Percentiles rank a stretch among this genome's conserved stretches.
Conservation (phyloP, 805 yeast genomes). For the Starmerella riodocensis region DNA sequence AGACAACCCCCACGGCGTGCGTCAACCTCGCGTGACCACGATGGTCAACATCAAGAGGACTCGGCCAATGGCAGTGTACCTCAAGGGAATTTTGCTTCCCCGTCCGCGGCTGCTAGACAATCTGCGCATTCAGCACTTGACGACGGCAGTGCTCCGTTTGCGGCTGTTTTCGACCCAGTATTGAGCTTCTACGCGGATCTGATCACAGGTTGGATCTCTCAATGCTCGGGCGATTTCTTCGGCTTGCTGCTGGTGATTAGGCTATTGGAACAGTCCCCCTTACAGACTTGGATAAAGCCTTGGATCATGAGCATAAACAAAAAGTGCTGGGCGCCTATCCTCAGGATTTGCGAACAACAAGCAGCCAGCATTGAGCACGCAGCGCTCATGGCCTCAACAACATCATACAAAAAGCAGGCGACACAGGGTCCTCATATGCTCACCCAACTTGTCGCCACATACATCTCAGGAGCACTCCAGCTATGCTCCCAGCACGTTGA, state of each 20-base stretch:
- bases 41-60: too few relatives aligned
- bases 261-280: slow-evolving; percentile 58
- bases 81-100: not conserved
- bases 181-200: slow-evolving; percentile 8
- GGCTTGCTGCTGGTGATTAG: slow-evolving; percentile 69
- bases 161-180: slow-evolving; percentile 10
- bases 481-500: slow-evolving; percentile 31
- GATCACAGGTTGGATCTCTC: slow-evolving; percentile 10
- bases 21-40: too few relatives aligned
- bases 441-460: slow-evolving; percentile 68
- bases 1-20: too few relatives aligned
- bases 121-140: too few relatives aligned
- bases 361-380: slow-evolving; percentile 56
- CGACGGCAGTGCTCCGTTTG: not conserved
- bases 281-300: slow-evolving; percentile 51
- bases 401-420: not conserved
- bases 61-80: not conserved
- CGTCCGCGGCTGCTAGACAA: not conserved
- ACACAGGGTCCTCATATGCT: slow-evolving; percentile 39
- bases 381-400: slow-evolving; percentile 27
- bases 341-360: slow-evolving; percentile 60
- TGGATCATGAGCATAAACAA: slow-evolving; percentile 42
- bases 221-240: slow-evolving; percentile 41
- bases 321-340: slow-evolving; percentile 76
- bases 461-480: slow-evolving; percentile 56